A percentile compares a stretch with the other conserved stretches of the same genome.
Evolutionary conservation across 257 asterid species (phyloP).

Genomic region (Petunia axillaris): DNA sequence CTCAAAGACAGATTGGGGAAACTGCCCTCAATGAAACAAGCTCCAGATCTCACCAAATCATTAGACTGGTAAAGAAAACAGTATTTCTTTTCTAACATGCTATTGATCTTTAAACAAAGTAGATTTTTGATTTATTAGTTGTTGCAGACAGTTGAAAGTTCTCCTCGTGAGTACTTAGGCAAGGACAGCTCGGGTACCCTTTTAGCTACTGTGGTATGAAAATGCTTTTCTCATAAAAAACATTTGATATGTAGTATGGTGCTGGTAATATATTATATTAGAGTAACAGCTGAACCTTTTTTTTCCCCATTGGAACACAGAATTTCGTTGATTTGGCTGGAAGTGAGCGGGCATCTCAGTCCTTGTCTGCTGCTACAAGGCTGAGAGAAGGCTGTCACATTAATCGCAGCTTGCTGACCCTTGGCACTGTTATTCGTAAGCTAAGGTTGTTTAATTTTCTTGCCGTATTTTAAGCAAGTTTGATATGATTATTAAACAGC

Average conservation of each 20-base stretch:
- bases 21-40: conserved; percentile 84
- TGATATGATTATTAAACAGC: not conserved
- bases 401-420: conserved; percentile 53
- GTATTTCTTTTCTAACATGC: conserved; percentile 3
- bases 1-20: conserved; percentile 93
- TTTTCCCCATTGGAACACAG: conserved; percentile 28
- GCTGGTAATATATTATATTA: not conserved
- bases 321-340: conserved; percentile 60
- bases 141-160: conserved; percentile 78
- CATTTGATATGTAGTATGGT: not conserved
- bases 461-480: not conserved
- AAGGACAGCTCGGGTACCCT: conserved; percentile 54
- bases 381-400: conserved; percentile 60
- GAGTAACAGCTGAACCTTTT: not conserved
- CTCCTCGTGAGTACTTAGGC: conserved; percentile 52
- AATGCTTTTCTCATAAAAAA: conserved; percentile 7
- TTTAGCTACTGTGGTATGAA: conserved; percentile 84
- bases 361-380: conserved; percentile 45
- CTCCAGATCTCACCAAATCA: conserved; percentile 94
- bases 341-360: conserved; percentile 55
- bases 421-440: conserved; percentile 63
- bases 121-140: not conserved
- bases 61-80: conserved; percentile 64
- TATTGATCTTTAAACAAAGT: not conserved
- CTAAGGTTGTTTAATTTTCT: conserved; percentile 43